Percentiles rank a stretch among this genome's conserved stretches.
Conservation (phyloP, 2,329 filamentous ascomycete genomes). For the Nigrospora oryzae region DNA sequence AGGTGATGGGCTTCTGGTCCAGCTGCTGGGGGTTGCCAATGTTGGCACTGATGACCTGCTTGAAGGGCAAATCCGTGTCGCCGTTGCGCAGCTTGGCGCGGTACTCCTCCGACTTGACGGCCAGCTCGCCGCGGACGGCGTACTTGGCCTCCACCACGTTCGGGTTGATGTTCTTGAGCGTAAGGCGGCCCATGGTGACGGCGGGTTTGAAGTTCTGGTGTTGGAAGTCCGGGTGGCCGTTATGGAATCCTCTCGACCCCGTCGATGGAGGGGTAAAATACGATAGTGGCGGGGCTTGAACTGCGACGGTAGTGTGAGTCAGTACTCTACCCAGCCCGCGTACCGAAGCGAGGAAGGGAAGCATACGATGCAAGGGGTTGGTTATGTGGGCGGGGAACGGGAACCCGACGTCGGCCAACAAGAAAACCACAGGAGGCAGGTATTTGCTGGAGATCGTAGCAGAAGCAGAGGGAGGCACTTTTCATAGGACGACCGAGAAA, state of each 20-base stretch:
- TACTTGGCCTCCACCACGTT: constrained; percentile 84
- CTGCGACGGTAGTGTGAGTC: too few relatives aligned
- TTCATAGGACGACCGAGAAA: too few relatives aligned
- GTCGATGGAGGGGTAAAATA: background rate
- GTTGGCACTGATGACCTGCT: constrained; percentile 90
- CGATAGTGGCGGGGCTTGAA: background rate
- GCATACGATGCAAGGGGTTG: too few relatives aligned
- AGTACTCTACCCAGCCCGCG: too few relatives aligned
- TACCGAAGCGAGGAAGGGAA: too few relatives aligned
- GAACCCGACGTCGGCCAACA: too few relatives aligned
- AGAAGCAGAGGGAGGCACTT: too few relatives aligned
- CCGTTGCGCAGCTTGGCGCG: constrained; percentile 62
- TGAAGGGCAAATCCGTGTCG: constrained; percentile 63
- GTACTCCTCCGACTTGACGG: constrained; percentile 87
- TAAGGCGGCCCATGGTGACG: constrained; percentile 40
- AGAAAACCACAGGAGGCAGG: too few relatives aligned
- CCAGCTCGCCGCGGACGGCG: constrained; percentile 91
- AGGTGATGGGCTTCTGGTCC: constrained; percentile 98
- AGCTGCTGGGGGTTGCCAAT: constrained; percentile 99
- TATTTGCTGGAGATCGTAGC: too few relatives aligned
- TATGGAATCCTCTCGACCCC: background rate
- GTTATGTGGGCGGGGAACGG: too few relatives aligned
- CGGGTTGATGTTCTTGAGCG: constrained; percentile 84
- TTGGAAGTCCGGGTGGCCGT: background rate
- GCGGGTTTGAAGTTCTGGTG: background rate